phyloP scores from a whole-genome alignment of 768 basidiomycete species.

The Panaeolus cyanescens region DNA sequence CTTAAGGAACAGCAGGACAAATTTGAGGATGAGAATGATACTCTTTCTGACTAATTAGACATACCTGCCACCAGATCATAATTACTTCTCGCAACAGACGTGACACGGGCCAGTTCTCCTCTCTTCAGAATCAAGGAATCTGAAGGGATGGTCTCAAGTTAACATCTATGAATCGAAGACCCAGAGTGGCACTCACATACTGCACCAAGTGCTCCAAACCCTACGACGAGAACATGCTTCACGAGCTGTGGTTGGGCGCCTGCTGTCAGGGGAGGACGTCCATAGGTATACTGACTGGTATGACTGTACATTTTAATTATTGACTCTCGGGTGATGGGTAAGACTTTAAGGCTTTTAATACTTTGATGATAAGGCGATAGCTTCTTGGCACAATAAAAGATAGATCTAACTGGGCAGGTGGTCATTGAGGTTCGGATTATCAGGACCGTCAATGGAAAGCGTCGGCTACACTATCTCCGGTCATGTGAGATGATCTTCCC shows the following conservation, averaged over 20 bases:
- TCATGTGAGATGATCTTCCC: not conserved
- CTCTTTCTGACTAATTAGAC: conserved; percentile 3
- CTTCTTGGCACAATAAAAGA: not conserved
- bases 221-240: conserved; percentile 60
- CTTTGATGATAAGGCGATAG: not conserved
- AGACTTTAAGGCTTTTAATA: not conserved
- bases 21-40: not conserved
- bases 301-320: not conserved
- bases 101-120: conserved; percentile 63
- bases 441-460: not conserved
- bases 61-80: conserved; percentile 56
- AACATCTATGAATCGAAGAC: not conserved
- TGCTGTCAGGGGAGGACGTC: not conserved
- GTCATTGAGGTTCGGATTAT: not conserved
- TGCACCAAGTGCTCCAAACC: conserved; percentile 66
- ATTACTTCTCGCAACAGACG: conserved; percentile 73
- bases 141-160: conserved; percentile 20
- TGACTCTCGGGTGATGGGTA: not conserved
- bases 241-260: conserved; percentile 4
- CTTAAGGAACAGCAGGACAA: conserved; percentile 27
- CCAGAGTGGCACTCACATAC: conserved; percentile 49
- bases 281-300: not conserved
- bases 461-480: not conserved
- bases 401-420: not conserved
- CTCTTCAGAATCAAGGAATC: conserved; percentile 58